phyloP scores from a whole-genome alignment of 129 eudicot species.

The Escallonia herrerae region DNA sequence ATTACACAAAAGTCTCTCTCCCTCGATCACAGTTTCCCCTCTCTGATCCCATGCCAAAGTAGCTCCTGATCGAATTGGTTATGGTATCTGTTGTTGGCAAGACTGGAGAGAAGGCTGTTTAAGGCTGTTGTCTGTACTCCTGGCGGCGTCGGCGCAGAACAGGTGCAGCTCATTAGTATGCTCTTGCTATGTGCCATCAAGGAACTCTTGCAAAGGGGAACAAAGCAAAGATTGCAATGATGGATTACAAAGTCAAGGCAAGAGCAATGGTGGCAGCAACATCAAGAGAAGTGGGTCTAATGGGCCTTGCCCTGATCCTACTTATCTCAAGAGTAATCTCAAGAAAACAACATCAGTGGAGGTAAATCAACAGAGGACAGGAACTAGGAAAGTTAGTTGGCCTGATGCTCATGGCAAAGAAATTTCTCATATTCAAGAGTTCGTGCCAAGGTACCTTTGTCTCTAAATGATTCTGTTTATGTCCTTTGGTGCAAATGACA shows the following conservation, averaged over 20 bases:
- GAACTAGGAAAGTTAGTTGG: slow-evolving; percentile 37
- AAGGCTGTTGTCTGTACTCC: slow-evolving; percentile 9
- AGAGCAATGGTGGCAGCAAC: slow-evolving; percentile 7
- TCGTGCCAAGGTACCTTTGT: slow-evolving; percentile 32
- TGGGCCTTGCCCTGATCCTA: slow-evolving; percentile 1
- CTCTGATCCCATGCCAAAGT: not conserved
- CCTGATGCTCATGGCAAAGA: slow-evolving; percentile 42
- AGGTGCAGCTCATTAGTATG: slow-evolving; percentile 36
- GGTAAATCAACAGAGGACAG: slow-evolving; percentile 3
- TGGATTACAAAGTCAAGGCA: not conserved
- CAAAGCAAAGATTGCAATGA: slow-evolving; percentile 2
- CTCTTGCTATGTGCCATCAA: slow-evolving; percentile 46
- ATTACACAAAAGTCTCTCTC: not conserved
- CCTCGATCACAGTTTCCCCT: not conserved
- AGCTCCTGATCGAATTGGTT: not conserved
- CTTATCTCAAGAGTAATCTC: slow-evolving; percentile 36
- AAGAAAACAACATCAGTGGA: slow-evolving; percentile 15
- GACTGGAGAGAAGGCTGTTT: not conserved
- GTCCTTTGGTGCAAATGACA: not conserved
- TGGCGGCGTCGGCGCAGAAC: slow-evolving; percentile 30
- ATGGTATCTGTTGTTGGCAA: not conserved
- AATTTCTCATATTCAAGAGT: slow-evolving; percentile 44
- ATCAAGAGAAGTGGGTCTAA: slow-evolving; percentile 1
- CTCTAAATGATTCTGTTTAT: not conserved
- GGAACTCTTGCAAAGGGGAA: slow-evolving; percentile 29